Percentiles rank a stretch among this genome's conserved stretches.
Conservation (phyloP, 148 eudicot species). For the Agrostemma githago region DNA sequence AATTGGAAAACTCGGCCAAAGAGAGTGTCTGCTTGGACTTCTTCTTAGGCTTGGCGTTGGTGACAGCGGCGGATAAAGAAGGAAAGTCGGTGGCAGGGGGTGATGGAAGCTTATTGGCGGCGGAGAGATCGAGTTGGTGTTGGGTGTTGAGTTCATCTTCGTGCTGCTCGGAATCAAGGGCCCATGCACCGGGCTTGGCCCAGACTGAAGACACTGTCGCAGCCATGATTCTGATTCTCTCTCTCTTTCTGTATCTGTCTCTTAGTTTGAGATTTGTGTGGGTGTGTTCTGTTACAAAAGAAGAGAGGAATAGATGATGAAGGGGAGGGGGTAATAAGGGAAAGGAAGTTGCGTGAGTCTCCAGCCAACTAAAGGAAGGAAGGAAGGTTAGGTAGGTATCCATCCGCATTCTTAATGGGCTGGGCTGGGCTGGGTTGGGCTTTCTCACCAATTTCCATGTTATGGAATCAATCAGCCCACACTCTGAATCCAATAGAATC, state of each 20-base stretch:
- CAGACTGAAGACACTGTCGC: conserved; percentile 69
- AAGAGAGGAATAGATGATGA: neutral
- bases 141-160: conserved; percentile 51
- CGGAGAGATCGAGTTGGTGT: conserved; percentile 9
- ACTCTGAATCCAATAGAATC: too few species aligned
- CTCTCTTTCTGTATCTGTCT: conserved; percentile 18
- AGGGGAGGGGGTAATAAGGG: neutral
- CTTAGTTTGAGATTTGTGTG: neutral
- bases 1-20: conserved; percentile 47
- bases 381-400: too few species aligned
- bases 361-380: conserved; percentile 1
- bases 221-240: conserved; percentile 52
- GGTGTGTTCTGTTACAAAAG: too few species aligned
- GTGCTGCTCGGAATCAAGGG: conserved; percentile 80
- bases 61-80: conserved; percentile 51
- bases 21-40: conserved; percentile 69
- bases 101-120: conserved; percentile 20
- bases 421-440: too few species aligned
- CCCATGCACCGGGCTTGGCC: conserved; percentile 92
- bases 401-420: too few species aligned
- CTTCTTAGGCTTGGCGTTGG: conserved; percentile 71
- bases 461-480: too few species aligned
- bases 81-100: conserved; percentile 54
- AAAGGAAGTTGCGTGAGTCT: conserved; percentile 13
- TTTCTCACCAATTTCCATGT: too few species aligned